Evolutionary conservation across 176 grass and related monocot genomes (phyloP).

Genomic region (Hsuehochloa calcarea): DNA sequence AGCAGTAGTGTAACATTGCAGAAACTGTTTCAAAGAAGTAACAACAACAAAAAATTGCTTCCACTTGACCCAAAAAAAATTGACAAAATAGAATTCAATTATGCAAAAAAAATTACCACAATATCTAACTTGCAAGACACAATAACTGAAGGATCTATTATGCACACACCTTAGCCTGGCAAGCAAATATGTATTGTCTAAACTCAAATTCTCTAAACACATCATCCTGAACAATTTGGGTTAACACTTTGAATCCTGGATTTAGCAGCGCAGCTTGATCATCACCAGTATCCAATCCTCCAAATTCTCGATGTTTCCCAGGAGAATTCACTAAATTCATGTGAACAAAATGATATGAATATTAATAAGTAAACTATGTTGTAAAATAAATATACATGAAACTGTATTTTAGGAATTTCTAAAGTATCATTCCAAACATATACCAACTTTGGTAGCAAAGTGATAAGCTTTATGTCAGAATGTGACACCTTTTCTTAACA

Average conservation of each 20-base stretch:
- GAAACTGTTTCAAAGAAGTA: slow-evolving; percentile 4
- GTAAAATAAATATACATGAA: slow-evolving; percentile 15
- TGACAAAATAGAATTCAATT: not conserved
- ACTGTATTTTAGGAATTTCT: slow-evolving; percentile 6
- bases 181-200: slow-evolving; percentile 98
- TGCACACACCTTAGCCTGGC: slow-evolving; percentile 84
- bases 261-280: slow-evolving; percentile 90
- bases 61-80: not conserved
- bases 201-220: slow-evolving; percentile 97
- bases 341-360: slow-evolving; percentile 18
- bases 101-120: no score
- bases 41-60: not conserved
- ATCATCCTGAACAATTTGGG: slow-evolving; percentile 93
- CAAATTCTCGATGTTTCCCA: slow-evolving; percentile 90
- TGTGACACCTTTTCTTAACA: not conserved
- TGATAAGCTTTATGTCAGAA: not conserved
- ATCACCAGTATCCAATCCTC: slow-evolving; percentile 90
- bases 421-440: not conserved
- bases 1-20: slow-evolving; percentile 21
- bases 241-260: slow-evolving; percentile 78
- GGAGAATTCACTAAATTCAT: slow-evolving; percentile 64
- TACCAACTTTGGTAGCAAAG: not conserved
- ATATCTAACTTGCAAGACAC: slow-evolving; percentile 16
- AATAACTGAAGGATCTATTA: slow-evolving; percentile 18
- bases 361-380: slow-evolving; percentile 23